These are phyloP conservation scores for Trichoderma citrinoviride DNA, from an alignment of 2,329 filamentous ascomycete species.

Conservation along the genomic window DNA sequence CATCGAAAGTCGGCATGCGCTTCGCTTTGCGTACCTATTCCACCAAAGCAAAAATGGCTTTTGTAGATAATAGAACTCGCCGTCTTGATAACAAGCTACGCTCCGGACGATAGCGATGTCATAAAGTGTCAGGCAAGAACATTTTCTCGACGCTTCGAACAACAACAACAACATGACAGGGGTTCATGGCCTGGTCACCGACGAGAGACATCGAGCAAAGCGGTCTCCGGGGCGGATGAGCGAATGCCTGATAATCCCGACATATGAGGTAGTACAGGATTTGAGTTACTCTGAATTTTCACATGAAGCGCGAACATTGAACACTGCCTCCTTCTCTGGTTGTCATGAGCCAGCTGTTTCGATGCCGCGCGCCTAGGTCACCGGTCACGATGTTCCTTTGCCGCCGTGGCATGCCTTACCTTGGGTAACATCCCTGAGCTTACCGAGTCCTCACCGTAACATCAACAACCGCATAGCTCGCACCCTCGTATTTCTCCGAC, in stretches of 20 bases:
- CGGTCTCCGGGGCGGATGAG: not conserved
- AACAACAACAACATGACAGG: not conserved
- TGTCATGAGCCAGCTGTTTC: not conserved
- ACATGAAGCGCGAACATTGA: not conserved
- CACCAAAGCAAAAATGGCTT: too few species aligned
- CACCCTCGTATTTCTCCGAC: not conserved
- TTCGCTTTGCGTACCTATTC: too few species aligned
- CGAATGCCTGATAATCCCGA: not conserved
- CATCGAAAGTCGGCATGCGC: too few species aligned
- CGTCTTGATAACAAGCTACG: not conserved
- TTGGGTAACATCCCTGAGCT: not conserved
- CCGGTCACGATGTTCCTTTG: not conserved
- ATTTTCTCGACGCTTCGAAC: not conserved
- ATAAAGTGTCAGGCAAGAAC: too few species aligned
- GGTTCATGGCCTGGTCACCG: not conserved
- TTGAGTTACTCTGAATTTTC: not conserved
- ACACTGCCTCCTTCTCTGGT: not conserved
- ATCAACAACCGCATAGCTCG: not conserved
- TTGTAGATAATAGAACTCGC: too few species aligned
- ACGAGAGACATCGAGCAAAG: not conserved
- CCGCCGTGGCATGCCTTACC: not conserved
- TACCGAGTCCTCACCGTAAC: not conserved
- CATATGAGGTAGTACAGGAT: not conserved
- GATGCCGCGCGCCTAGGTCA: conserved; percentile 19
- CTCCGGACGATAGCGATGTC: too few species aligned